Conservation (phyloP, 108 stramenopile genomes). For the Nitzschia inconspicua region DNA sequence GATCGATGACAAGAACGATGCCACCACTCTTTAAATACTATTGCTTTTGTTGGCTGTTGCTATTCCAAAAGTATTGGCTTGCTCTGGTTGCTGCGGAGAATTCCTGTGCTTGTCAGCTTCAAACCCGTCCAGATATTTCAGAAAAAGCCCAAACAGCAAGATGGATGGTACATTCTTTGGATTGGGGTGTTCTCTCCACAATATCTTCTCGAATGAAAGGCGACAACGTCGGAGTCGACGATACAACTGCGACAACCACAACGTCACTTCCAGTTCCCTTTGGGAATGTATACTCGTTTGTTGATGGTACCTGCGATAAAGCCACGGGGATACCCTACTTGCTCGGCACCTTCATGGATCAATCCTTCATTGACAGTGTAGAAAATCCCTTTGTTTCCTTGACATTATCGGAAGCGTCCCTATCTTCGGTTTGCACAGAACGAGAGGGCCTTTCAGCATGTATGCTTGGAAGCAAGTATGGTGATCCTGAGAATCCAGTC, state of each 20-base stretch:
- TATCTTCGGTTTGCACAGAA: slow-evolving; percentile 23
- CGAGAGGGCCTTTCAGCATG: slow-evolving; percentile 9
- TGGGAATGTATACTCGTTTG: slow-evolving; percentile 61
- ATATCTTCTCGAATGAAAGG: slow-evolving; percentile 30
- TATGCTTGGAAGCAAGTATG: slow-evolving; percentile 25
- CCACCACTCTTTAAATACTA: no score
- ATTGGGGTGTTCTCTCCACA: slow-evolving; percentile 54
- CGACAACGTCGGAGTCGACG: background rate
- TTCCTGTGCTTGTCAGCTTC: no score
- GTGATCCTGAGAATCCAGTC: slow-evolving; percentile 63
- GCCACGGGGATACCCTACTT: slow-evolving; percentile 58
- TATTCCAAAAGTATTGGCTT: no score
- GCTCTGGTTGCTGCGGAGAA: no score
- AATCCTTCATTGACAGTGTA: slow-evolving; percentile 36
- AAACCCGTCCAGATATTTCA: slow-evolving; percentile 17
- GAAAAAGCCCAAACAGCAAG: slow-evolving; percentile 46
- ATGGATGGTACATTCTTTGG: slow-evolving; percentile 59
- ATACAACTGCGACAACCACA: no score
- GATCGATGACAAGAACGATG: no score
- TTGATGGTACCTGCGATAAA: slow-evolving; percentile 50
- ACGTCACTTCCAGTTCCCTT: no score
- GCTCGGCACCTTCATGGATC: slow-evolving; percentile 52
- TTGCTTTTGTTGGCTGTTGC: no score
- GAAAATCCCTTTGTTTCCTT: slow-evolving; percentile 28
- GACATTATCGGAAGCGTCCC: slow-evolving; percentile 41